A percentile compares a stretch with the other conserved stretches of the same genome.
Conservation (phyloP, 805 yeast genomes). For the Kockiozyma suomiensis region DNA sequence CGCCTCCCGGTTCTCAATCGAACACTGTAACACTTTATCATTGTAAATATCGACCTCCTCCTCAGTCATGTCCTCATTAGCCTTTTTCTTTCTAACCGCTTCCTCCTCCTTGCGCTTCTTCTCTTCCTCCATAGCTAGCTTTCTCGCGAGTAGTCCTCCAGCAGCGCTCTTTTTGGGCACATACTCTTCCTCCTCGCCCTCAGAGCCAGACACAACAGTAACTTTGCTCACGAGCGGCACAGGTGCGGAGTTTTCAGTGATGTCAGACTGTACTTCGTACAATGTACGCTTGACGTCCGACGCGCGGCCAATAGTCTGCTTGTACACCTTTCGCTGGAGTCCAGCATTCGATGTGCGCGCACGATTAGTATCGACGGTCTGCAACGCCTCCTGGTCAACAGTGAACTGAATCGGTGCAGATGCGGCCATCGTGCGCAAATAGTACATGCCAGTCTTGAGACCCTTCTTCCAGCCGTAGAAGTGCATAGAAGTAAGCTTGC, state of each 20-base stretch:
- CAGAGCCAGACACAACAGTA: neutral
- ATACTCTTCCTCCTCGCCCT: constrained; percentile 11
- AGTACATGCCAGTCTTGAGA: constrained; percentile 97
- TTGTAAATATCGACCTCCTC: constrained; percentile 74
- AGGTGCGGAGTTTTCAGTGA: neutral
- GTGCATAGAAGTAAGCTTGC: constrained; percentile 96
- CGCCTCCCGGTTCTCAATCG: constrained; percentile 94
- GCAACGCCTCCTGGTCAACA: constrained; percentile 55
- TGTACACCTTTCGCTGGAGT: constrained; percentile 14
- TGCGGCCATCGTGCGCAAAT: constrained; percentile 96
- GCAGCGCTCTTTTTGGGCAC: neutral
- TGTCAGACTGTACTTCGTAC: neutral
- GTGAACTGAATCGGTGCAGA: constrained; percentile 95
- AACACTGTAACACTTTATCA: constrained; percentile 93
- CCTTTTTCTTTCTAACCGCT: constrained; percentile 9
- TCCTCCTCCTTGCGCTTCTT: constrained; percentile 15
- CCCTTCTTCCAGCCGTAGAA: constrained; percentile 99
- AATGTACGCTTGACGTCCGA: constrained; percentile 5
- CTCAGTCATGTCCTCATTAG: constrained; percentile 50
- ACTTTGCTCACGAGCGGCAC: neutral
- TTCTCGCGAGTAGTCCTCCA: constrained; percentile 12
- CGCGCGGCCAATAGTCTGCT: constrained; percentile 18
- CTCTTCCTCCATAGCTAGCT: constrained; percentile 33
- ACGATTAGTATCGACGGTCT: constrained; percentile 34
- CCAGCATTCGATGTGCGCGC: constrained; percentile 6